phyloP scores from a whole-genome alignment of 768 basidiomycete species.

The Rubroboletus pulcherrimus region DNA sequence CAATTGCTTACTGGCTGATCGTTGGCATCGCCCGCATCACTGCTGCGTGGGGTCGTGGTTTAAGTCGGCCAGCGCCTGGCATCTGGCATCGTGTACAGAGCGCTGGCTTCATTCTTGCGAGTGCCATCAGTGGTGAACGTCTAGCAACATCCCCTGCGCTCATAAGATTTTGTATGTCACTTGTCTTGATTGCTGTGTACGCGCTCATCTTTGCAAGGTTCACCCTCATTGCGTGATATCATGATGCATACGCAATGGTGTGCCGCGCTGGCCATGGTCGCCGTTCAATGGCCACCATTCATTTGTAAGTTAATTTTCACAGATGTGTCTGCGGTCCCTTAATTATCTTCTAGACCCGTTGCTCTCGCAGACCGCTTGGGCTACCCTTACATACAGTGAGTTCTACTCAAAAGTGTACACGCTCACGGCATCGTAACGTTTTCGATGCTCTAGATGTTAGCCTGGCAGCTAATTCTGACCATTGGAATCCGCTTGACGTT shows the following conservation, averaged over 20 bases:
- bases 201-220: slow-evolving; percentile 48
- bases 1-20: slow-evolving; percentile 78
- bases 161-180: slow-evolving; percentile 76
- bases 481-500: slow-evolving; percentile 65
- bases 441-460: slow-evolving; percentile 59
- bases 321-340: slow-evolving; percentile 9
- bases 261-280: slow-evolving; percentile 84
- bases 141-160: slow-evolving; percentile 82
- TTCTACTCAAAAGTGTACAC: slow-evolving; percentile 8
- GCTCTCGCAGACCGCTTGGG: slow-evolving; percentile 84
- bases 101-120: slow-evolving; percentile 84
- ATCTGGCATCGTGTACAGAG: slow-evolving; percentile 74
- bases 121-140: slow-evolving; percentile 89
- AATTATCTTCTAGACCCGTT: slow-evolving; percentile 67
- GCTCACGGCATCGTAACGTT: slow-evolving; percentile 7
- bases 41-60: slow-evolving; percentile 81
- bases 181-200: slow-evolving; percentile 7
- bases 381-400: slow-evolving; percentile 73
- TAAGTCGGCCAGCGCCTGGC: slow-evolving; percentile 51
- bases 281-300: slow-evolving; percentile 92
- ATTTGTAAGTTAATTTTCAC: slow-evolving; percentile 56
- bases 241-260: slow-evolving; percentile 94
- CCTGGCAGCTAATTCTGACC: slow-evolving; percentile 50
- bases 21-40: slow-evolving; percentile 75
- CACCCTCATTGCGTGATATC: slow-evolving; percentile 89